Conservation (phyloP, 495 filamentous ascomycete species). For the Tuber calosporum region DNA sequence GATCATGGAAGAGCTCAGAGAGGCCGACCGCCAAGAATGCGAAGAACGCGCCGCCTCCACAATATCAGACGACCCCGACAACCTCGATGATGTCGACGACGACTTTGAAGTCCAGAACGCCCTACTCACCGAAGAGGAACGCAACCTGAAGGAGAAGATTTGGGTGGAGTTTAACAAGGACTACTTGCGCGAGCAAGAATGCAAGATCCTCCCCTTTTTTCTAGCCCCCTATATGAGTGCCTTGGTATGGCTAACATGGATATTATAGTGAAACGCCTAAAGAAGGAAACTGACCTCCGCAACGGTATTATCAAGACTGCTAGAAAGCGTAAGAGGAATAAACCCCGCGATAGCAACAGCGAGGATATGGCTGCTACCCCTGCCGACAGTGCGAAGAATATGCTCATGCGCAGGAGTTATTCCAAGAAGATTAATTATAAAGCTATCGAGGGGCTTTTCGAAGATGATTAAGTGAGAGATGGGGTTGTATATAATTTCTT, state of each 20-base stretch:
- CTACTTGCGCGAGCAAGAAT: constrained; percentile 74
- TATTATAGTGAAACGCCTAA: constrained; percentile 48
- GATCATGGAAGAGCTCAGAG: constrained; percentile 31
- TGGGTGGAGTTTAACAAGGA: constrained; percentile 93
- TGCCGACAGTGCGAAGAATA: constrained; percentile 65
- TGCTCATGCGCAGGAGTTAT: constrained; percentile 63
- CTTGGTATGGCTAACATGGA: constrained; percentile 39
- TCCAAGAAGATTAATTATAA: constrained; percentile 82
- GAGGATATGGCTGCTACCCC: constrained; percentile 54
- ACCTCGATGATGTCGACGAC: constrained; percentile 63
- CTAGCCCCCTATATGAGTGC: neutral
- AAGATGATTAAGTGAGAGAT: constrained; percentile 33
- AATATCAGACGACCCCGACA: constrained; percentile 35
- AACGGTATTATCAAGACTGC: constrained; percentile 53
- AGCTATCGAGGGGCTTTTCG: constrained; percentile 54
- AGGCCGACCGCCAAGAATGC: constrained; percentile 27
- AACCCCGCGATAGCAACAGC: constrained; percentile 54
- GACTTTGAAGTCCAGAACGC: constrained; percentile 78
- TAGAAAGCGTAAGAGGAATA: constrained; percentile 49
- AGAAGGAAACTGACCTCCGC: constrained; percentile 49
- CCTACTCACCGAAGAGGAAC: constrained; percentile 61
- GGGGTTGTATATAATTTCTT: neutral
- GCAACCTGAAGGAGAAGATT: constrained; percentile 71
- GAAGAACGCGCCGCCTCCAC: constrained; percentile 16
- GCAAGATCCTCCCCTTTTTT: constrained; percentile 49